Percentiles rank a stretch among this genome's conserved stretches.
phyloP scores from a whole-genome alignment of 495 filamentous ascomycete genomes.

The Podospora pseudoanserina region DNA sequence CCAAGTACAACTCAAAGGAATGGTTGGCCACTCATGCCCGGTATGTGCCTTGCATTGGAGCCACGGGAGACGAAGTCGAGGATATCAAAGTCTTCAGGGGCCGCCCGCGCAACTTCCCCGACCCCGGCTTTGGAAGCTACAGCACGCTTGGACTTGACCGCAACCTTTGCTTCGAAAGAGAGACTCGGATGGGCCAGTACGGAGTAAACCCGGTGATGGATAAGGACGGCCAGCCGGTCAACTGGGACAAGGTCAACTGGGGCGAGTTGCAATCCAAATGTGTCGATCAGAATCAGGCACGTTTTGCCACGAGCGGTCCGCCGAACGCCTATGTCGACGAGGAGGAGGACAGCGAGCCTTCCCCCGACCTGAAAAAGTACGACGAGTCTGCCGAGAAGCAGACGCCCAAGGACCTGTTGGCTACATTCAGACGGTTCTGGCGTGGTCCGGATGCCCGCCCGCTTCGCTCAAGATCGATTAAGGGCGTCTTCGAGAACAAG shows the following conservation, averaged over 20 bases:
- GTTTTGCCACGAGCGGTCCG: conserved; percentile 44
- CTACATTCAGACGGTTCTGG: conserved; percentile 12
- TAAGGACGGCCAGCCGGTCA: conserved; percentile 38
- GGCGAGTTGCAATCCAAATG: conserved; percentile 64
- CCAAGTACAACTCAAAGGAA: conserved; percentile 40
- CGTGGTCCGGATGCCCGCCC: background rate
- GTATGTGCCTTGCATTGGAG: conserved; percentile 39
- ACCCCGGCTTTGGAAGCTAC: conserved; percentile 76
- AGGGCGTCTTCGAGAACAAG: background rate
- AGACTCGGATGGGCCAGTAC: conserved; percentile 79
- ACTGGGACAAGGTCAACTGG: conserved; percentile 71
- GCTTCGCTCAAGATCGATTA: background rate
- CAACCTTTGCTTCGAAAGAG: conserved; percentile 88
- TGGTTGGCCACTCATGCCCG: conserved; percentile 31
- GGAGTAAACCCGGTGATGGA: conserved; percentile 53
- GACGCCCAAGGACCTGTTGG: background rate
- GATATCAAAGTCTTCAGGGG: conserved; percentile 54
- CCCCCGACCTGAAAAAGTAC: background rate
- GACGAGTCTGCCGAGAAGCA: conserved; percentile 8
- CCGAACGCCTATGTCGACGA: conserved; percentile 31
- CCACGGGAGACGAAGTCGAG: conserved; percentile 27
- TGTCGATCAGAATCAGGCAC: conserved; percentile 55
- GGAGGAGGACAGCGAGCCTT: background rate
- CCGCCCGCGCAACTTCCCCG: conserved; percentile 65
- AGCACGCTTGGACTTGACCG: conserved; percentile 66